Evolutionary conservation across 2,329 filamentous ascomycete species (phyloP), one percentile per base, ranked within the genome.

Genomic region (Phoma sp.): DNA sequence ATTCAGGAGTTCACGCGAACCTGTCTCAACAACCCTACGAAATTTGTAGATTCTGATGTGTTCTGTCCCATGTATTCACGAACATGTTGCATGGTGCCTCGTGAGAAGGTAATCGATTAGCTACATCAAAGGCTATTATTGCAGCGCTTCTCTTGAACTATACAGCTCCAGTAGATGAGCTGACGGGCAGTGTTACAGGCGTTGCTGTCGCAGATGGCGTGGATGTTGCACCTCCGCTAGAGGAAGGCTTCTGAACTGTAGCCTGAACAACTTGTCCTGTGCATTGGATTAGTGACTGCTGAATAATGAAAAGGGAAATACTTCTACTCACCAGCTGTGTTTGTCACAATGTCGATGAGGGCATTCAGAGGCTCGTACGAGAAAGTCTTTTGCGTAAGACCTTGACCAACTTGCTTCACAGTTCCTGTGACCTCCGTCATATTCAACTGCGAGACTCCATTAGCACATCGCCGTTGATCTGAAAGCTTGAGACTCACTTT

Each of bases 301-400:
- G 7, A 17, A 3, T n/a, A 21, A 1, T 4, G 10, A 19, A 36
- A 4, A 17, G 10, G 6, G 25, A 19, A 12, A 13, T n/a, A 1
- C 6, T 1, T 31, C 2, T 7, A 48, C 52, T 29, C 54, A 62
- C 61, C 62, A 2, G 81, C 78, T 1, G 78, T 67, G 64, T 85
- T 85, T 64, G 82, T 82, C 19, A 85, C 75, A 54, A 85, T 83
- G 51, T 85, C 79, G 13, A 85, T 81, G 52, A 85, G 66, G 2
- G 80, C 75, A 48, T 77, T 80, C 32, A 85, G 71, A 27, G 82
- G 74, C 21, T 76, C 72, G 60, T 84, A 85, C 4, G 72, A 74
- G 62, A 80, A 85, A n/a, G 79, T 81, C 72, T 81, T 84, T 67
- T 85, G 78, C 6, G 77, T 76, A 22, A 76, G 60, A 2, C 75